phyloP scores from a whole-genome alignment of 2,329 filamentous ascomycete genomes.

The Microsporum canis region DNA sequence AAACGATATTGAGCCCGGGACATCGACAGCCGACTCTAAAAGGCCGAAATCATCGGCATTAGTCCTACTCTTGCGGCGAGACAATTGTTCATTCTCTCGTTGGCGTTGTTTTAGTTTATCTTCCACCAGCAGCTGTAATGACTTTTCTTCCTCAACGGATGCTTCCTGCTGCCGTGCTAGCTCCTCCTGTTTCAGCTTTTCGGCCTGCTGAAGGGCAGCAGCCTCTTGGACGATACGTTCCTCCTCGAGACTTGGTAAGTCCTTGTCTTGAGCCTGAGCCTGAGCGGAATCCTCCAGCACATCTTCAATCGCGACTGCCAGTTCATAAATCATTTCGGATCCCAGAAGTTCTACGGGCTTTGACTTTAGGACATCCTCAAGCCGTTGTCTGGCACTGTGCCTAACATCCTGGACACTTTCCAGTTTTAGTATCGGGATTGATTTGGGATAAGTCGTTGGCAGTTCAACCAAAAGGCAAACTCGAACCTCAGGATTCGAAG shows the following conservation, averaged over 20 bases:
- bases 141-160: constrained; percentile 30
- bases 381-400: constrained; percentile 58
- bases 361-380: constrained; percentile 57
- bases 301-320: constrained; percentile 51
- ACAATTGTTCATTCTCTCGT: constrained; percentile 29
- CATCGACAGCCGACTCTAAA: constrained; percentile 24
- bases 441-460: constrained; percentile 84
- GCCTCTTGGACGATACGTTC: constrained; percentile 77
- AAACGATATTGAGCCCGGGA: constrained; percentile 31
- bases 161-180: constrained; percentile 32
- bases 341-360: constrained; percentile 55
- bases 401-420: constrained; percentile 55
- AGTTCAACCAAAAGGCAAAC: constrained; percentile 67
- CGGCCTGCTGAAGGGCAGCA: constrained; percentile 42
- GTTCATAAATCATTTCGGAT: constrained; percentile 54
- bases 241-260: constrained; percentile 76
- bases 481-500: constrained; percentile 58
- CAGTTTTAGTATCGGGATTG: constrained; percentile 59
- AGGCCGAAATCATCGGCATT: constrained; percentile 23
- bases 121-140: constrained; percentile 29
- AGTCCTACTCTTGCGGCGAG: constrained; percentile 30
- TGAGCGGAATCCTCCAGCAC: constrained; percentile 77
- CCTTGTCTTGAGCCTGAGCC: constrained; percentile 60
- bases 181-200: constrained; percentile 41
- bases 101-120: constrained; percentile 29